These are phyloP conservation scores for Trichoderma reesei DNA, from an alignment of 495 filamentous ascomycete genomes.

Conservation along the genomic window DNA sequence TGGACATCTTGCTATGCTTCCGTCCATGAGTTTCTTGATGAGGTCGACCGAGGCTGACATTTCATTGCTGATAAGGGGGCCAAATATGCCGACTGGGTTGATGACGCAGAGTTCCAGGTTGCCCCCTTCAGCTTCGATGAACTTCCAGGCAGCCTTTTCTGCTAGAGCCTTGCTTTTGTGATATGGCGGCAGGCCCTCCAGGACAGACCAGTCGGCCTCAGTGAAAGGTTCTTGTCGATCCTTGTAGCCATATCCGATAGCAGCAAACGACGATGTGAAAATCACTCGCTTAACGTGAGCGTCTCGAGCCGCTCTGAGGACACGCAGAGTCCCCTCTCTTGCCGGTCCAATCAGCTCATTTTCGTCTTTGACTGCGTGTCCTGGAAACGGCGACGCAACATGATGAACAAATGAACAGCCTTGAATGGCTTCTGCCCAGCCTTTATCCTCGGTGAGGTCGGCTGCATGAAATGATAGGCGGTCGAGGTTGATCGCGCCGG, in stretches of 20 bases:
- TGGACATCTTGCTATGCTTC: neutral
- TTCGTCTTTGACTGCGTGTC: neutral
- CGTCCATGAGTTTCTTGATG: neutral
- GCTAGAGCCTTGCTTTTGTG: neutral
- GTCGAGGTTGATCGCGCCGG: neutral
- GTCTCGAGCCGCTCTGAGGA: neutral
- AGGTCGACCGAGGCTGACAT: neutral
- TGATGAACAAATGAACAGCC: neutral
- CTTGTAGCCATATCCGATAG: neutral
- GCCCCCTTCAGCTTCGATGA: neutral
- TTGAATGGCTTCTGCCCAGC: neutral
- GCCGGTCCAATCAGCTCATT: neutral
- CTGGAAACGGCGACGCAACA: neutral
- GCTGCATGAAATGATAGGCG: neutral
- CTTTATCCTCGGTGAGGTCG: neutral
- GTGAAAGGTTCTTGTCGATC: neutral
- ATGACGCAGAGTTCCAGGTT: neutral
- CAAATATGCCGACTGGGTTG: constrained; percentile 2
- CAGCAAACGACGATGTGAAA: neutral
- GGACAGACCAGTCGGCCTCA: neutral
- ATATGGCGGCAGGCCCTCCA: neutral
- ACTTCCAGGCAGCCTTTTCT: neutral
- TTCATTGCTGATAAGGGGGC: neutral
- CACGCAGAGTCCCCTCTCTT: neutral
- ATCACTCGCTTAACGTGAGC: neutral